These are phyloP conservation scores for Aspergillus bombycis DNA, from an alignment of 2,329 filamentous ascomycete species.

Conservation along the genomic window DNA sequence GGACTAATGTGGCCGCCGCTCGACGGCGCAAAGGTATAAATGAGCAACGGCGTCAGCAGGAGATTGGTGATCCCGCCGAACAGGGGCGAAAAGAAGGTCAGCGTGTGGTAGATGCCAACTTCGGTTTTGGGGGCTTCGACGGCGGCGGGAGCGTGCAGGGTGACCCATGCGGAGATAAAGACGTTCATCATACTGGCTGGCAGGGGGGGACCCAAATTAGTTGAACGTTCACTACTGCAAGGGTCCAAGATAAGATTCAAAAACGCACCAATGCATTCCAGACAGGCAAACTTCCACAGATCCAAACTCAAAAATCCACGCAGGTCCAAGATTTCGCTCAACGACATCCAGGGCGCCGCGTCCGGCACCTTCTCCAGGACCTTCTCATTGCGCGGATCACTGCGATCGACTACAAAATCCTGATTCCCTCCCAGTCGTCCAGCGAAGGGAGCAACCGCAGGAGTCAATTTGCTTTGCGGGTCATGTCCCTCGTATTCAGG, in stretches of 20 bases:
- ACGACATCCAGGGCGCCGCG: constrained; percentile 45
- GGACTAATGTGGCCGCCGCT: constrained; percentile 59
- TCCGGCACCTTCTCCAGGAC: constrained; percentile 42
- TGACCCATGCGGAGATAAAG: constrained; percentile 29
- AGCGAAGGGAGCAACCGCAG: constrained; percentile 32
- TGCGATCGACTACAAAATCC: constrained; percentile 35
- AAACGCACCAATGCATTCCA: constrained; percentile 43
- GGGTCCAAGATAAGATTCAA: background rate
- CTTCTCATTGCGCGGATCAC: constrained; percentile 31
- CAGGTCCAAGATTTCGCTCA: constrained; percentile 39
- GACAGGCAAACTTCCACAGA: constrained; percentile 47
- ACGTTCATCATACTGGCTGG: constrained; percentile 32
- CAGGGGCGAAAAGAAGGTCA: constrained; percentile 33
- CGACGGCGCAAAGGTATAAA: constrained; percentile 53
- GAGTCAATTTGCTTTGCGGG: constrained; percentile 11
- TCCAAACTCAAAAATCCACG: constrained; percentile 36
- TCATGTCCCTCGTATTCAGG: constrained; percentile 17
- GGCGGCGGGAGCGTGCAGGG: constrained; percentile 22
- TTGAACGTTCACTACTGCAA: background rate
- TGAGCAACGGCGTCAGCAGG: constrained; percentile 51
- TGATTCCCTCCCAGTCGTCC: constrained; percentile 44
- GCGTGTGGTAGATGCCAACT: constrained; percentile 33
- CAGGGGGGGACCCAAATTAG: background rate
- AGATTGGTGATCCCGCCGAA: constrained; percentile 46
- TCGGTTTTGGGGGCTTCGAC: constrained; percentile 19